These are phyloP conservation scores for Iberis pinnata DNA, from an alignment of 345 rosid genomes.

Conservation along the genomic window DNA sequence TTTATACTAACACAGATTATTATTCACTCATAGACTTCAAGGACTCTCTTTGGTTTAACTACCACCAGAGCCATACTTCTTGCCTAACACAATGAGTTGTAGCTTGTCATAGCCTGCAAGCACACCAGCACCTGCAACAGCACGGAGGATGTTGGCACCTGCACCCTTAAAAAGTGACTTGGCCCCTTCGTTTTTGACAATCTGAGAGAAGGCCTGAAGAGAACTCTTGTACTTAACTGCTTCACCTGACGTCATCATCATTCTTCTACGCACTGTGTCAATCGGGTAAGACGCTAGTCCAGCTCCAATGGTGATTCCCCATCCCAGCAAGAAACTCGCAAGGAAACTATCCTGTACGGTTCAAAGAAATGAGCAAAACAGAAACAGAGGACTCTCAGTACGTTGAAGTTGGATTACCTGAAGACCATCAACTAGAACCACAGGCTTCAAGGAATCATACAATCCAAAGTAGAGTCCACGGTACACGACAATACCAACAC, in stretches of 20 bases:
- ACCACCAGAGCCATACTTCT: conserved; percentile 83
- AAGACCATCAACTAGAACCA: conserved; percentile 46
- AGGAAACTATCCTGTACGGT: conserved; percentile 67
- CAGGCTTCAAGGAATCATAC: conserved; percentile 87
- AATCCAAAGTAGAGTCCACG: conserved; percentile 87
- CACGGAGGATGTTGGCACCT: conserved; percentile 89
- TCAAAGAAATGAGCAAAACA: conserved; percentile 1
- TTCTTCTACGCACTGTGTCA: conserved; percentile 90
- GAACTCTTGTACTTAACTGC: conserved; percentile 88
- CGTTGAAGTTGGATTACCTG: conserved; percentile 14
- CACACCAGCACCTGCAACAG: conserved; percentile 89
- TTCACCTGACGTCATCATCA: conserved; percentile 97
- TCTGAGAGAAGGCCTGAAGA: conserved; percentile 60
- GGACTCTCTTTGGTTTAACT: conserved; percentile 24
- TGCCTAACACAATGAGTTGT: conserved; percentile 73
- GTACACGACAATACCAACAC: conserved; percentile 74
- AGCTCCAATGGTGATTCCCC: conserved; percentile 87
- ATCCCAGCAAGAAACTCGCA: conserved; percentile 81
- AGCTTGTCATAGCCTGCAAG: conserved; percentile 85
- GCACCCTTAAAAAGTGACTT: conserved; percentile 89
- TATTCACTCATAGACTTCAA: neutral
- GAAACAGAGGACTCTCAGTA: neutral
- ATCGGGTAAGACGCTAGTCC: conserved; percentile 85
- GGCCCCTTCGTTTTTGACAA: conserved; percentile 70
- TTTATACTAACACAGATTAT: neutral